Evolutionary conservation across 257 asterid genomes (phyloP).

Genomic region (Orobanche coerulescens): DNA sequence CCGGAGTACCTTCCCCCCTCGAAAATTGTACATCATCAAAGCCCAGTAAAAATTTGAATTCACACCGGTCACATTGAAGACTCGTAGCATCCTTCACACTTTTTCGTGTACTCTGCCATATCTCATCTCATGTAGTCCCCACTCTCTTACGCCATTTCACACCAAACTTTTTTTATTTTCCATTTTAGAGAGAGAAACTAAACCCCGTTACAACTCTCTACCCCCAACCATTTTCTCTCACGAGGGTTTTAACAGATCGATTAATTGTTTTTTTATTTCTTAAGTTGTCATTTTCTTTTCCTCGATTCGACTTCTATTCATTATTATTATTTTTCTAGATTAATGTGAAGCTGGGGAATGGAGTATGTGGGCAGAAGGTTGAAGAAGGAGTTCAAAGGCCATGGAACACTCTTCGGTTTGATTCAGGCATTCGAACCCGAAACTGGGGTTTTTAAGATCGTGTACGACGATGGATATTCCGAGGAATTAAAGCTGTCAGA

Average conservation of each 20-base stretch:
- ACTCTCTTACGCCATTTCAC: conserved; percentile 32
- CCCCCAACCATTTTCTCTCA: conserved; percentile 25
- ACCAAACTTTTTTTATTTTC: conserved; percentile 21
- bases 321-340: conserved; percentile 1
- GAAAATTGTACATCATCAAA: conserved; percentile 19
- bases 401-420: conserved; percentile 39
- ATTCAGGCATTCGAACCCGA: conserved; percentile 47
- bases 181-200: conserved; percentile 41
- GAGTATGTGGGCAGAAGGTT: conserved; percentile 68
- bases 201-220: conserved; percentile 17
- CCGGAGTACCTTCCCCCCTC: conserved; percentile 24
- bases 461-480: conserved; percentile 63
- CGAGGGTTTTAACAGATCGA: conserved; percentile 32
- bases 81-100: conserved; percentile 23
- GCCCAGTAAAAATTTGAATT: conserved; percentile 18
- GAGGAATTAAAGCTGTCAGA: conserved; percentile 50
- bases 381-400: conserved; percentile 48
- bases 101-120: conserved; percentile 16
- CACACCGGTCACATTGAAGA: conserved; percentile 25
- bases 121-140: conserved; percentile 41
- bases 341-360: conserved; percentile 40
- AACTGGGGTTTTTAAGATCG: conserved; percentile 47
- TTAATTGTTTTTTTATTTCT: conserved; percentile 11
- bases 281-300: background rate
- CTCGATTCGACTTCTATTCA: conserved; percentile 13